Conservation (phyloP, 2,329 filamentous ascomycete genomes). For the Fusarium haematococcum region DNA sequence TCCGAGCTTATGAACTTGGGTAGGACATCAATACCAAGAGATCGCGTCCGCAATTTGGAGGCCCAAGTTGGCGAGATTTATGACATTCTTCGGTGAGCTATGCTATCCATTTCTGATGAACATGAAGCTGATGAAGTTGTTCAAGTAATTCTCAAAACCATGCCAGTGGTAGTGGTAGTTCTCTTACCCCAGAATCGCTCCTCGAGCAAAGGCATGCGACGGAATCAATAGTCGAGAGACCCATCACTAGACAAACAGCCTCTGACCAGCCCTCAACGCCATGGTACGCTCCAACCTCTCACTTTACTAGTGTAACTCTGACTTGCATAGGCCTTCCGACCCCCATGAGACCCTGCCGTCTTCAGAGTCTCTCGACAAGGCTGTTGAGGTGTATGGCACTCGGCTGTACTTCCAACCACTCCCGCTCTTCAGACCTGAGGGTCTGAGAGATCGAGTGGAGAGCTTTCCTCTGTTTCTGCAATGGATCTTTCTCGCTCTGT, state of each 20-base stretch:
- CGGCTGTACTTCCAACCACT: conserved; percentile 39
- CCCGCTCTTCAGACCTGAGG: conserved; percentile 28
- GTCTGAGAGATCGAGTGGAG: conserved; percentile 1
- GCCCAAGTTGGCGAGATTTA: conserved; percentile 12
- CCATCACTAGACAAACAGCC: neutral
- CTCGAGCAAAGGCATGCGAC: neutral
- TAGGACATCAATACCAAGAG: neutral
- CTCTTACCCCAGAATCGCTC: conserved; percentile 15
- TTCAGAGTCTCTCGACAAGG: conserved; percentile 9
- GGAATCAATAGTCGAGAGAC: conserved; percentile 1
- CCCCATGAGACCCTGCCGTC: conserved; percentile 6
- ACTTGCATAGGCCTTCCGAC: neutral
- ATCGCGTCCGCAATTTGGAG: conserved; percentile 1
- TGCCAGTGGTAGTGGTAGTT: conserved; percentile 16
- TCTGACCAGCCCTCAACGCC: neutral
- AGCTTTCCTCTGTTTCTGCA: conserved; percentile 23
- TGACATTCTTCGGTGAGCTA: conserved; percentile 16
- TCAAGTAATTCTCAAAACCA: conserved; percentile 3
- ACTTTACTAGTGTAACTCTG: neutral
- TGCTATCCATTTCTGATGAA: neutral
- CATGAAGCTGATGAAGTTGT: fast-evolving
- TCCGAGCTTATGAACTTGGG: neutral
- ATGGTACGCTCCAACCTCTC: neutral
- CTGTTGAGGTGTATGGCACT: conserved; percentile 25
- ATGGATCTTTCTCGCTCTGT: conserved; percentile 32